These are phyloP conservation scores for Barnettozyma siamensis DNA, from an alignment of 805 yeast species.

Conservation along the genomic window DNA sequence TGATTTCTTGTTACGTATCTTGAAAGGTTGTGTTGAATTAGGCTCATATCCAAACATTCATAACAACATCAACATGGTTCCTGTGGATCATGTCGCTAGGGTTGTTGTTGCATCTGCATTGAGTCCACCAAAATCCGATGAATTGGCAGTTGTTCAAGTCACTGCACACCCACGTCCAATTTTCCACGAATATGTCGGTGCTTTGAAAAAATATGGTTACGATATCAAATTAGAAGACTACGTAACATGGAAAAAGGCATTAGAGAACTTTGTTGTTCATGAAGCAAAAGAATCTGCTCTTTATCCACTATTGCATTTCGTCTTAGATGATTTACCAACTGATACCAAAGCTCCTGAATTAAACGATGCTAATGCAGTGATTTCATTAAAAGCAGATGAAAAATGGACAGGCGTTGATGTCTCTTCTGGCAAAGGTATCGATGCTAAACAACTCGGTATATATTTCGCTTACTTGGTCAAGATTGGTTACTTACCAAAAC, in stretches of 20 bases:
- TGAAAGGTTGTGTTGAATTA: slow-evolving; percentile 89
- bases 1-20: slow-evolving; percentile 89
- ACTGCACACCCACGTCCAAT: slow-evolving; percentile 92
- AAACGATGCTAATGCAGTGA: slow-evolving; percentile 78
- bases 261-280: slow-evolving; percentile 74
- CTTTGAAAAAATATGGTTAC: slow-evolving; percentile 70
- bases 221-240: slow-evolving; percentile 57
- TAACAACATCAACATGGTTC: slow-evolving; percentile 92
- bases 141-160: slow-evolving; percentile 81
- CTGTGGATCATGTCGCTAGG: slow-evolving; percentile 97
- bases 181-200: slow-evolving; percentile 67
- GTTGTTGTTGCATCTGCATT: slow-evolving; percentile 80
- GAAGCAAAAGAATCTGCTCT: slow-evolving; percentile 77
- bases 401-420: slow-evolving; percentile 60
- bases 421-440: slow-evolving; percentile 73
- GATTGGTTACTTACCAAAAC: slow-evolving; percentile 73
- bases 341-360: slow-evolving; percentile 93
- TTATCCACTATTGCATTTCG: slow-evolving; percentile 91
- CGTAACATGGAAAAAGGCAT: slow-evolving; percentile 66
- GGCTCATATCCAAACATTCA: slow-evolving; percentile 80
- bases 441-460: slow-evolving; percentile 55
- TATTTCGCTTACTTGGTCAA: slow-evolving; percentile 77
- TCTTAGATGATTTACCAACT: slow-evolving; percentile 84
- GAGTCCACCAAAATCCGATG: slow-evolving; percentile 54
- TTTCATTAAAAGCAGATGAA: slow-evolving; percentile 57